phyloP scores from a whole-genome alignment of 176 grass and related monocot genomes.

The Bolboschoenus planiculmis region DNA sequence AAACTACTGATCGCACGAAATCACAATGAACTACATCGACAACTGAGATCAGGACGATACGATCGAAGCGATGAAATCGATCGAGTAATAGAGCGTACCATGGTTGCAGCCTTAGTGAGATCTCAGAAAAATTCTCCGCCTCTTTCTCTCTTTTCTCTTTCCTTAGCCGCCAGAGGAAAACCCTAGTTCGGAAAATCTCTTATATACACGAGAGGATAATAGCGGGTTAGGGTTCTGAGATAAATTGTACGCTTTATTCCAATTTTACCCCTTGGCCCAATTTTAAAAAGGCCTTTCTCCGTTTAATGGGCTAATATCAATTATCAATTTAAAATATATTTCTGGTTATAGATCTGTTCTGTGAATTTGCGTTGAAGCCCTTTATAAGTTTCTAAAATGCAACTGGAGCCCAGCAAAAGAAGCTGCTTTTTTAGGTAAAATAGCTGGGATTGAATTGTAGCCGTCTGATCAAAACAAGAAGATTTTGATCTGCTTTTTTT shows the following conservation, averaged over 20 bases:
- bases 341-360: not conserved
- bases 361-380: too few relatives aligned
- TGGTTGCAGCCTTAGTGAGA: not conserved
- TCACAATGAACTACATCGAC: too few relatives aligned
- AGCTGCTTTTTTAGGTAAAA: too few relatives aligned
- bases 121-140: not conserved
- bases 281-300: not conserved
- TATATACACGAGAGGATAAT: not conserved
- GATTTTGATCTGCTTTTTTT: too few relatives aligned
- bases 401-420: too few relatives aligned
- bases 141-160: not conserved
- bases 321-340: too few relatives aligned
- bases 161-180: not conserved
- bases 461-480: too few relatives aligned
- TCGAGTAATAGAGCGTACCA: not conserved
- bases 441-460: too few relatives aligned
- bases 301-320: not conserved
- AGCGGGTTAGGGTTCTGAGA: not conserved
- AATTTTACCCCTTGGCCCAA: not conserved
- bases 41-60: too few relatives aligned
- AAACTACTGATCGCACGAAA: not conserved
- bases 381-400: too few relatives aligned
- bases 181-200: not conserved
- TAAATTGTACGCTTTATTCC: not conserved
- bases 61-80: not conserved